Conservation (phyloP, 345 rosid genomes). For the Mercurialis annua region DNA sequence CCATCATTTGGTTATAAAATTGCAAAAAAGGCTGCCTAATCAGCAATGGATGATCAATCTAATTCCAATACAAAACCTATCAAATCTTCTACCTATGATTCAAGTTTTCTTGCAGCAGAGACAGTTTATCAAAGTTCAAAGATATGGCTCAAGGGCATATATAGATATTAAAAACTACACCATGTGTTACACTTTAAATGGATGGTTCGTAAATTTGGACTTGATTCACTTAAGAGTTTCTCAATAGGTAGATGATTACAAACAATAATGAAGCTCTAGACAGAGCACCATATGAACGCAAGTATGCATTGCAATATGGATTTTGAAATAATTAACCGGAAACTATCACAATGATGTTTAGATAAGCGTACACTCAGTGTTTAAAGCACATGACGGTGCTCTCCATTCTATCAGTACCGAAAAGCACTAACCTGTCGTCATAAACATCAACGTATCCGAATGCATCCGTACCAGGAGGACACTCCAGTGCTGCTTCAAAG, state of each 20-base stretch:
- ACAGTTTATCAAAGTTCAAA: background rate
- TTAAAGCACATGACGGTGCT: conserved; percentile 43
- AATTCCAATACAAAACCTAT: background rate
- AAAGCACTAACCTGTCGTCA: conserved; percentile 56
- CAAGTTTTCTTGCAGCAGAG: too few species aligned
- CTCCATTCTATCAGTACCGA: conserved; percentile 58
- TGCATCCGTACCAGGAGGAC: conserved; percentile 82
- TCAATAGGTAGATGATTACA: background rate
- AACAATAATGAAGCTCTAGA: background rate
- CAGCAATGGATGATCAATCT: background rate
- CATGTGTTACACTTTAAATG: too few species aligned
- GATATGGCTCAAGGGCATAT: background rate
- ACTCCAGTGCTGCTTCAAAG: conserved; percentile 84
- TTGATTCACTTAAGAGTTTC: too few species aligned
- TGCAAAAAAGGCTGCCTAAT: background rate
- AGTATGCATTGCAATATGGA: background rate
- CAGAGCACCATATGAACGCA: background rate
- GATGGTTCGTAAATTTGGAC: too few species aligned
- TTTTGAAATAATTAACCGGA: background rate
- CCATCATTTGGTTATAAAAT: background rate
- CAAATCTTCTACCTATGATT: background rate
- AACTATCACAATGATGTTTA: background rate
- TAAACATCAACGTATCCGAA: conserved; percentile 74
- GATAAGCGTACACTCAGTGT: conserved; percentile 16
- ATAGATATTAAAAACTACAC: background rate